Evolutionary conservation across 345 rosid species (phyloP), one percentile per base, ranked within the genome.

Genomic region (Moricandia arvensis): DNA sequence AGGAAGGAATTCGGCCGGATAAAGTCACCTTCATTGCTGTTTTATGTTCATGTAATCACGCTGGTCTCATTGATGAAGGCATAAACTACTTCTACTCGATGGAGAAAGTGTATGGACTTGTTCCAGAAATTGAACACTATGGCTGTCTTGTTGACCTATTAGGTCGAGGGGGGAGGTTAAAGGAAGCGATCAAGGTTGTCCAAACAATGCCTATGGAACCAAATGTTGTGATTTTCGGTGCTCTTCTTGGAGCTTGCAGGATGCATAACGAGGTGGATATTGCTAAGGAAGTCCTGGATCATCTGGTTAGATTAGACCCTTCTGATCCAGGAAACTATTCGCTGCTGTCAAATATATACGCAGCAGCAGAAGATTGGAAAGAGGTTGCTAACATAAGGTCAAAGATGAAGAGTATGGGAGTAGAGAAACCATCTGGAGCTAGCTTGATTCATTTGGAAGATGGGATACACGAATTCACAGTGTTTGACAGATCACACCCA

Each of bases 121-220:
- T 79, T 76, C 97, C 95, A 13, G 75, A 82, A 71, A 84, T 90
- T 35, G 93, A 94, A 86, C 97, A 91, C 78, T 94, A 90, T 62
- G 96, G 97, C 17, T 94, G 95, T 75, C 79, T 91, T 85, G 80
- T 91, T 78, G 96, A 94, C 78, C 90, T 94, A 55, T 74, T 94
- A 82, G 90, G 97, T 68, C 92, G 96, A 59, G 87, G 82, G 0
- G 92, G 97, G 16, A 86, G 84, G 75, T 80, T 91, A 16, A 84
- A 80, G 80, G 95, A 94, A 77, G 97, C 98, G 2, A 79, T 81
- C 61, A 71, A 79, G 72, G 87, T 90, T 47, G 86, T 90, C 34
- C 83, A 74, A 31, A 82, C 82, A 66, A 94, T 91, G 96, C 93
- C 95, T 0, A 49, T 87, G 77, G 84, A 87, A 76, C 96, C 97